Evolutionary conservation across 352 stramenopile genomes (phyloP), one percentile per base, ranked within the genome.

Genomic region (Globisporangium emineosum): DNA sequence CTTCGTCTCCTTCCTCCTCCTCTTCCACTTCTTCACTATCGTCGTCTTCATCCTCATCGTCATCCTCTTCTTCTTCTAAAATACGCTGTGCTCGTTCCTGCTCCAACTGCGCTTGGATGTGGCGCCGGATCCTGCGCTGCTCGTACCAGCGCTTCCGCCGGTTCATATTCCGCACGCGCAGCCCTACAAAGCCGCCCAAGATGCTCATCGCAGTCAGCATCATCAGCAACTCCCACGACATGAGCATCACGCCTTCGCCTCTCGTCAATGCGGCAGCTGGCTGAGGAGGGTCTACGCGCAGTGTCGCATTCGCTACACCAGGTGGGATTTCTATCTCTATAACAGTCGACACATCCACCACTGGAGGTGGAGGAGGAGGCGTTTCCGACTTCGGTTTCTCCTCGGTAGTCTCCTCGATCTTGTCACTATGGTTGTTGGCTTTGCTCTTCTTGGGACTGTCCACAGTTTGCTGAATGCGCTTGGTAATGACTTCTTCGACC

Each of bases 121-220:
- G 67, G 15, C 79, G 78, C 21, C 63, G 65, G 30, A 72, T 74
- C 3, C 65, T 67, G 57, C 77, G 76, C 30, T 76, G 42, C 7
- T 72, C 73, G 45, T 79, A 79, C 78, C 76, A 80, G 8, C 29
- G 73, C 37, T 86, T 88, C 30, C 78, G 75, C n/a, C 71, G 77
- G 50, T 78, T 78, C 8, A 79, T 64, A 7, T 73, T 88, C 45
- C 73, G 81, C 23, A 83, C 69, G 2, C 78, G 79, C 42, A 79
- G 32, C 3, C 78, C 69, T 12, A 89, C 69, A n/a, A 73, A 71
- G 2, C 67, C 78, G n/a, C 62, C 78, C 47, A 91, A 64, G 33
- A 86, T 55, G 40, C 71, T 69, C 50, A 88, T 69, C 2, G 64
- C 65, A 0, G 76, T 12, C 9, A 86, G 59, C 43, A 89, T 57